These are phyloP conservation scores for Cnidoscolus chayamansa DNA, from an alignment of 441 rosid genomes.

Conservation along the genomic window DNA sequence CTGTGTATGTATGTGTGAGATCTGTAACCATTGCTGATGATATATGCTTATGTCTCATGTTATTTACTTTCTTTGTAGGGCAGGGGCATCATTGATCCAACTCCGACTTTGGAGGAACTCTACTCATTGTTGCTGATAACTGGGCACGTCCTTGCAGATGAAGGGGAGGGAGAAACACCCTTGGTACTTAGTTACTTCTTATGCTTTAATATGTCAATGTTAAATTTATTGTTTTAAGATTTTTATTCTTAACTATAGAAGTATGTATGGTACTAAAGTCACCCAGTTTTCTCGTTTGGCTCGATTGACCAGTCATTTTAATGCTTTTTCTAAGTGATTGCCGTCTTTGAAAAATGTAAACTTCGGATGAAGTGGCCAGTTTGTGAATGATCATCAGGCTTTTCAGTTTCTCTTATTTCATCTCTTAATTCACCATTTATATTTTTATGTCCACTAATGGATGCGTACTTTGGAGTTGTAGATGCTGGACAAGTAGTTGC, in stretches of 20 bases:
- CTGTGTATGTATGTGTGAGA: neutral
- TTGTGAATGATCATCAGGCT: constrained; percentile 2
- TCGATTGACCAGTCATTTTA: neutral
- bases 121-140: constrained; percentile 77
- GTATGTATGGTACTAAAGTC: neutral
- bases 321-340: neutral
- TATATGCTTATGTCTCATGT: constrained; percentile 28
- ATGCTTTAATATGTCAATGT: constrained; percentile 10
- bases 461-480: neutral
- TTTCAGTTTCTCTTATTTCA: constrained; percentile 3
- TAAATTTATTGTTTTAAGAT: neutral
- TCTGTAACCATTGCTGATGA: neutral
- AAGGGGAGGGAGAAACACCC: constrained; percentile 99
- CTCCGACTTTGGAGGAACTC: constrained; percentile 85
- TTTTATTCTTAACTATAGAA: neutral
- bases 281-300: neutral
- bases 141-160: constrained; percentile 98
- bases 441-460: neutral
- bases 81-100: constrained; percentile 74
- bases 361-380: neutral
- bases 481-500: neutral
- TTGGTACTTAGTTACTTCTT: constrained; percentile 47
- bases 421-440: neutral
- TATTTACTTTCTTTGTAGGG: constrained; percentile 59
- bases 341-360: neutral